Conservation (phyloP, 768 basidiomycete species). For the Kwoniella europaea region DNA sequence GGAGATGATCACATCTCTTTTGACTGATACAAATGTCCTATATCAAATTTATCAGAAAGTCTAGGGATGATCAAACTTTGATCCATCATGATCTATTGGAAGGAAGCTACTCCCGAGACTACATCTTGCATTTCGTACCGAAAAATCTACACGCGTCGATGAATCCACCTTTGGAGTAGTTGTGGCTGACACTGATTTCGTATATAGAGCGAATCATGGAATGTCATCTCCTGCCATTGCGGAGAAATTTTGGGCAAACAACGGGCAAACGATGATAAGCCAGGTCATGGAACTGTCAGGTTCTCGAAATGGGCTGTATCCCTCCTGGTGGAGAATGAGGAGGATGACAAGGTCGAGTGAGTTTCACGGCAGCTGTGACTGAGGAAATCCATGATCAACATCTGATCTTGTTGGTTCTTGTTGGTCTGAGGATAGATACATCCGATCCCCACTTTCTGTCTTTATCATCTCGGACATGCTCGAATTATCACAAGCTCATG, state of each 20-base stretch:
- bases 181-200: constrained; percentile 25
- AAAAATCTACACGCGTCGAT: no score
- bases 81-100: constrained; percentile 69
- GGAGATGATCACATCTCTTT: constrained; percentile 55
- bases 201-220: constrained; percentile 67
- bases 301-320: constrained; percentile 84
- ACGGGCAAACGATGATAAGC: constrained; percentile 25
- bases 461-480: constrained; percentile 90
- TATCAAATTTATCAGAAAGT: constrained; percentile 21
- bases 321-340: constrained; percentile 62
- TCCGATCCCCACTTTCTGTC: constrained; percentile 72
- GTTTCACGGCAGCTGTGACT: constrained; percentile 54
- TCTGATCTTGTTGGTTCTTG: background rate
- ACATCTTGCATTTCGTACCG: constrained; percentile 62
- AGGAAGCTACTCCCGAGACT: constrained; percentile 87
- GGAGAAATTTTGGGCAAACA: constrained; percentile 73
- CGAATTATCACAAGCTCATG: constrained; percentile 88
- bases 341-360: constrained; percentile 64
- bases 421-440: constrained; percentile 57
- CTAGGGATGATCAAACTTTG: constrained; percentile 79
- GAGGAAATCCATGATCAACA: constrained; percentile 32
- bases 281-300: constrained; percentile 59
- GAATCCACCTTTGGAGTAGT: no score
- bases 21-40: constrained; percentile 98
- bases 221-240: constrained; percentile 74